Base-by-base conservation (phyloP, 257 asterid species). In the Primulina huaijiensis region DNA sequence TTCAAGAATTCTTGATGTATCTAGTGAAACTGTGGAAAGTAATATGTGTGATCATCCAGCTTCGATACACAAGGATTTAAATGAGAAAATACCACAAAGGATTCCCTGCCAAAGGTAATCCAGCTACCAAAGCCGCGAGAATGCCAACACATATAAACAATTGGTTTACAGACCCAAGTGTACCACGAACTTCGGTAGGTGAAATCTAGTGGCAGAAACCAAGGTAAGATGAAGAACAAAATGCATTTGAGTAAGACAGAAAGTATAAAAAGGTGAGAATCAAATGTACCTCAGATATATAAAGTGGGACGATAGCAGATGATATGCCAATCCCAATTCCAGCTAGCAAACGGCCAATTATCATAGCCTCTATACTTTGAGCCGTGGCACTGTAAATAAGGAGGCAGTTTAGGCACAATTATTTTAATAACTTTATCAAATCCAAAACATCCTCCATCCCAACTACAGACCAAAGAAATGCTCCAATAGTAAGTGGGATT, bases 221-320 rank as follows among this genome's bases (percentile, higher is more conserved):
- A 79, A 25, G 25, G 68, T 75, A 64, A 86, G 82, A 71, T 64
- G 17, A 38, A 74, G 43, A 16, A 70, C 29, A 67, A 69, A 75
- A 74, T 23, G 71, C 64, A 60, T 11, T 46, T 4, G 53, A 43
- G 7, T 25, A 62, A 50, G 57, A 31, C 56, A 53, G 65, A 27
- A 43, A 63, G 23, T 35, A 66, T 10, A 10, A 8, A 59, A 62
- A 65, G 5, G 27, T 61, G 17, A 70, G 68, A 60, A 65, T 31
- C 17, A 62, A 64, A 33, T 64, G 74, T 64, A 93, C 98, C 97
- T 93, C 98, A 67, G 98, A 93, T 76, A 93, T 90, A 87, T 93
- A 93, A 75, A 93, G 98, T 63, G 98, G 98, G 38, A 93, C 98
- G 62, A 93, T 84, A 73, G 96, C 98, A 65, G 98, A 93, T 53